A percentile compares a stretch with the other conserved stretches of the same genome.
Evolutionary conservation across 2,329 filamentous ascomycete species (phyloP).

Genomic region (Fusarium abutilonis): DNA sequence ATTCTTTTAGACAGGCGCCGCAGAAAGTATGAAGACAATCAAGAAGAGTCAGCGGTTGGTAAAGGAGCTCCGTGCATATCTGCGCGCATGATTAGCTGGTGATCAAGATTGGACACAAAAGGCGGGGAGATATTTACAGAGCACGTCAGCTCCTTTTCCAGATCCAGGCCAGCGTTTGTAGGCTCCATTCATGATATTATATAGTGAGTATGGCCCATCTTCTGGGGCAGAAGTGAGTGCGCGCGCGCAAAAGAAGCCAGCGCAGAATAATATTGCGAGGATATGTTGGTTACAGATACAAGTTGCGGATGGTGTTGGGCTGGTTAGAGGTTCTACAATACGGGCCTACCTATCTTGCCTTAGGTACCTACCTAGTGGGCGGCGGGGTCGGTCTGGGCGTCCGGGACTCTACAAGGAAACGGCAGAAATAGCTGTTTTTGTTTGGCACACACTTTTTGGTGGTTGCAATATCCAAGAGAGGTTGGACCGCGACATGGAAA

Average conservation of each 20-base stretch:
- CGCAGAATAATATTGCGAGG: constrained; percentile 8
- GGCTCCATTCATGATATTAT: constrained; percentile 59
- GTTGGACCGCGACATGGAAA: constrained; percentile 16
- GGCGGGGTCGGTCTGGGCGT: constrained; percentile 38
- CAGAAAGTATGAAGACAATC: constrained; percentile 97
- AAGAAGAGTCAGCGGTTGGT: constrained; percentile 88
- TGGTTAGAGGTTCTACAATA: constrained; percentile 26
- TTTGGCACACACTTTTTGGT: constrained; percentile 17
- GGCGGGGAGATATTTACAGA: constrained; percentile 67
- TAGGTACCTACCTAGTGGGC: constrained; percentile 26
- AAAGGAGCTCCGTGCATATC: constrained; percentile 97
- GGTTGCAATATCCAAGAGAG: background rate
- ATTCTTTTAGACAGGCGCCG: constrained; percentile 93
- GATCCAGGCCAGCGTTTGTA: constrained; percentile 67
- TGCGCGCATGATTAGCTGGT: constrained; percentile 52
- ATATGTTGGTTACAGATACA: constrained; percentile 27
- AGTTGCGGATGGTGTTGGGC: constrained; percentile 30
- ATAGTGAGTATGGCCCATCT: constrained; percentile 26
- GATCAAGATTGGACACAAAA: constrained; percentile 19
- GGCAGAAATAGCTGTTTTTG: constrained; percentile 26
- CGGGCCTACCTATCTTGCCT: constrained; percentile 1
- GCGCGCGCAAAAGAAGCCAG: constrained; percentile 17
- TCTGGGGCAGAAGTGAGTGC: constrained; percentile 14
- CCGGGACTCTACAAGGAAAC: constrained; percentile 10
- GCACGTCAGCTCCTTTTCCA: constrained; percentile 95